Evolutionary conservation across 1,284 basidiomycete genomes (phyloP).

Genomic region (Tylopilus sp.): DNA sequence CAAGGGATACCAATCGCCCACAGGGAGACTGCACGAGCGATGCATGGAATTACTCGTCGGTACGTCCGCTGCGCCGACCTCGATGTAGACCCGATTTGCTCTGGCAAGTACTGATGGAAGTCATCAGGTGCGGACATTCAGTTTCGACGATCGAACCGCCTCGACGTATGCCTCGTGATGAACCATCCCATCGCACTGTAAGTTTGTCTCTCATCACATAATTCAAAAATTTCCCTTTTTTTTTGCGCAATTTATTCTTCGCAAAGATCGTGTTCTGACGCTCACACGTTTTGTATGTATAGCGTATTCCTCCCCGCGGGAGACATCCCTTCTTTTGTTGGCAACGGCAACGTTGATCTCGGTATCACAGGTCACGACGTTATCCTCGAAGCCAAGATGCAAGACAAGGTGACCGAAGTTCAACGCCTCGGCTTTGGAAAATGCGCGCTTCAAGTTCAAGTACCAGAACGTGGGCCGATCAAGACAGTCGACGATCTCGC

Average conservation of each 20-base stretch:
- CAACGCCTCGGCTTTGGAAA: slow-evolving; percentile 92
- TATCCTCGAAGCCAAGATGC: slow-evolving; percentile 86
- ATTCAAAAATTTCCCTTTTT: not conserved
- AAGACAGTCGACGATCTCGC: slow-evolving; percentile 77
- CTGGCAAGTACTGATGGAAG: not conserved
- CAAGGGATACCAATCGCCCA: slow-evolving; percentile 6
- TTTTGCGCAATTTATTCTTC: no score
- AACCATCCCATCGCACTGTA: slow-evolving; percentile 89
- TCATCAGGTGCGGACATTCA: slow-evolving; percentile 89
- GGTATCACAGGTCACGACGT: slow-evolving; percentile 98
- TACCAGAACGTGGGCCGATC: slow-evolving; percentile 75
- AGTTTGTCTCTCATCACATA: not conserved
- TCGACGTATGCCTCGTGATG: slow-evolving; percentile 89
- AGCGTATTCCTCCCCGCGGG: slow-evolving; percentile 96
- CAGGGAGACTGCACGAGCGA: slow-evolving; percentile 90
- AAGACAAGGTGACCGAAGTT: slow-evolving; percentile 73
- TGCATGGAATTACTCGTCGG: slow-evolving; percentile 84
- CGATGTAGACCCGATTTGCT: not conserved
- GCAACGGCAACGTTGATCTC: slow-evolving; percentile 92
- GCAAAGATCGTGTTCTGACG: not conserved
- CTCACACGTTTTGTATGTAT: slow-evolving; percentile 10
- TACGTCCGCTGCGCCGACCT: slow-evolving; percentile 5
- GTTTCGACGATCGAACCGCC: slow-evolving; percentile 83
- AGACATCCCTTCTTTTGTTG: slow-evolving; percentile 98
- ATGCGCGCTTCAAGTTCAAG: slow-evolving; percentile 93